Base-by-base conservation (phyloP, 495 filamentous ascomycete genomes). In the Aspergillus taichungensis region DNA sequence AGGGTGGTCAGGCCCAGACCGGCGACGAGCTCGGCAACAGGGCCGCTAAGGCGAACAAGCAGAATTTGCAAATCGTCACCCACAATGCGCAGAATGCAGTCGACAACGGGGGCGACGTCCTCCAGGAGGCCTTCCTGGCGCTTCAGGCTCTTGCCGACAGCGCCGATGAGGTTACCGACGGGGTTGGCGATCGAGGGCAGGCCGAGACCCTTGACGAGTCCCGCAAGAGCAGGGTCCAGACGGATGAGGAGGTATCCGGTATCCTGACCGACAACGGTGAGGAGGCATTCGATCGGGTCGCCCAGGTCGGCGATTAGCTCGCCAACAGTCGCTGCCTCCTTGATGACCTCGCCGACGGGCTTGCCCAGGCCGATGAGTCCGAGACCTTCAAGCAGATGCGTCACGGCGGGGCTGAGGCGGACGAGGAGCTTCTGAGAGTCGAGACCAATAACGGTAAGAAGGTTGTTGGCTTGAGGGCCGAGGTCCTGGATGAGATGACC, bases 401-500 rank as follows among this genome's bases (percentile, higher is more conserved):
- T 43, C 8, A 50, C 52, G 11, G 38, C 43, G 30, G 48, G 47
- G 28, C 47, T 44, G 43, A 54, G 52, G 34, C 44, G 2, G 43
- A 54, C 13, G 13, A 47, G 37, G 29, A 55, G 45, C 31, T 55
- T n/a, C 30, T 55, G 39, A 10, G 53, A 14, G 42, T 51, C 49
- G 24, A 37, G 30, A 31, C 53, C 53, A 9, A 46, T 37, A 30
- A 61, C 55, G 11, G 47, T 47, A 13, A 61, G 47, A 13, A 50
- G 40, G 32, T 52, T 38, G 34, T 57, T 49, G 47, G 46, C 46
- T 42, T 57, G 54, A 28, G 54, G 57, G 40, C 51, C 57, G 36
- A 55, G 38, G 36, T 61, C 57, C 48, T 56, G 50, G 24, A 61
- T 49, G 30, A 61, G 30, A 30, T 57, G 54, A 8, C 57, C 57